These are phyloP conservation scores for Bombardia bombarda DNA, from an alignment of 495 filamentous ascomycete species.

Conservation along the genomic window DNA sequence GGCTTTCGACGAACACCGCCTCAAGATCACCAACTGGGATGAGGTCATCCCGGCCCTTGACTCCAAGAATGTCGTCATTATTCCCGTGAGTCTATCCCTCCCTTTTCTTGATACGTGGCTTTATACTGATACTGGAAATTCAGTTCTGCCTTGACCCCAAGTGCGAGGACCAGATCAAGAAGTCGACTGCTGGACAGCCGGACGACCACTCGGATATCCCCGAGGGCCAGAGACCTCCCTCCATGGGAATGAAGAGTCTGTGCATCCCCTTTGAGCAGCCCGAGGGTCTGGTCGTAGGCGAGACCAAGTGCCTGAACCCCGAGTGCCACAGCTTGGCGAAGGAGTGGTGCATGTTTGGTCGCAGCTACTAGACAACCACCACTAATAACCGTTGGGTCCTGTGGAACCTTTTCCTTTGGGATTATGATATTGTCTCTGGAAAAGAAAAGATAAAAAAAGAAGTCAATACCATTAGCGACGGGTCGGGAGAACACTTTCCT, in stretches of 20 bases:
- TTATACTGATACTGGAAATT: no score
- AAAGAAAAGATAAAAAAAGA: no score
- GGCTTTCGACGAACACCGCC: slow-evolving; percentile 67
- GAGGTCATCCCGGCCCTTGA: slow-evolving; percentile 83
- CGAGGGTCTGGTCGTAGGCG: slow-evolving; percentile 63
- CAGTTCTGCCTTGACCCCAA: slow-evolving; percentile 69
- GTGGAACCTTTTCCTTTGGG: no score
- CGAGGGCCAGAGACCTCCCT: slow-evolving; percentile 72
- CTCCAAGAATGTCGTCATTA: slow-evolving; percentile 81
- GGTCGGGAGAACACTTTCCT: no score
- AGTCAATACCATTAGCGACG: no score
- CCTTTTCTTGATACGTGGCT: no score
- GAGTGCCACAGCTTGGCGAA: slow-evolving; percentile 66
- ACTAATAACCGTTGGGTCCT: no score
- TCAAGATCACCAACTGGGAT: slow-evolving; percentile 76
- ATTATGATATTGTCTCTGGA: no score
- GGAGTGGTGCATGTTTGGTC: slow-evolving; percentile 82
- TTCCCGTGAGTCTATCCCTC: no score
- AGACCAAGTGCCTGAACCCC: slow-evolving; percentile 85
- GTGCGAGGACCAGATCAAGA: slow-evolving; percentile 94
- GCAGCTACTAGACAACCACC: slow-evolving; percentile 58
- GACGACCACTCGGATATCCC: slow-evolving; percentile 59
- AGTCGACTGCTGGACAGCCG: slow-evolving; percentile 64
- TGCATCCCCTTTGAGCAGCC: slow-evolving; percentile 98
- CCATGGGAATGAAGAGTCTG: slow-evolving; percentile 94